Evolutionary conservation across 345 rosid genomes (phyloP).

Genomic region (Rhizophora apiculata): DNA sequence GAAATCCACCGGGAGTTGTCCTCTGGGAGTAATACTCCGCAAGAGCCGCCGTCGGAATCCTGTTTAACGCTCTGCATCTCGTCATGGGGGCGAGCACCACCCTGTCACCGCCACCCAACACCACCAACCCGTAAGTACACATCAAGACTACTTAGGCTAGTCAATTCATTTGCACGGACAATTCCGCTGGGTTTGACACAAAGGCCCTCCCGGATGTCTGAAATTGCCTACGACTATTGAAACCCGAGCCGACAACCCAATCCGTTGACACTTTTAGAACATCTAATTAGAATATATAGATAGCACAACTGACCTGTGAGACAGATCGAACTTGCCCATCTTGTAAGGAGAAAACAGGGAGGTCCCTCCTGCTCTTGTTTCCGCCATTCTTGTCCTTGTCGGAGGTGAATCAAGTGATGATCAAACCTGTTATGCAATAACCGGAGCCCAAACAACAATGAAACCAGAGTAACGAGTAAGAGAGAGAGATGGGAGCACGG

Average conservation of each 20-base stretch:
- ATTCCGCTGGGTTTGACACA: not conserved
- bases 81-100: constrained; percentile 90
- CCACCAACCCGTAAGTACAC: not conserved
- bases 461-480: not conserved
- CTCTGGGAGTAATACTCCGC: constrained; percentile 81
- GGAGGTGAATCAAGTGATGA: constrained; percentile 1
- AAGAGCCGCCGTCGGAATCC: constrained; percentile 60
- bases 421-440: not conserved
- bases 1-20: constrained; percentile 71
- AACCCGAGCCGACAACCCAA: not conserved
- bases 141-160: not conserved
- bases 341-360: constrained; percentile 60
- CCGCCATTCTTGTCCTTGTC: constrained; percentile 17
- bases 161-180: too few species aligned
- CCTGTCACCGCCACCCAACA: constrained; percentile 33
- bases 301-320: constrained; percentile 55
- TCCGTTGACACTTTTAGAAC: too few species aligned
- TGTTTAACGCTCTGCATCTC: constrained; percentile 77
- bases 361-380: constrained; percentile 8
- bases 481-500: not conserved
- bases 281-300: not conserved
- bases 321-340: constrained; percentile 74
- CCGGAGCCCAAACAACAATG: not conserved
- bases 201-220: constrained; percentile 4
- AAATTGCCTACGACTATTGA: not conserved